A percentile compares a stretch with the other conserved stretches of the same genome.
Conservation (phyloP, 75 land plant genomes). For the Cunninghamia lanceolata region DNA sequence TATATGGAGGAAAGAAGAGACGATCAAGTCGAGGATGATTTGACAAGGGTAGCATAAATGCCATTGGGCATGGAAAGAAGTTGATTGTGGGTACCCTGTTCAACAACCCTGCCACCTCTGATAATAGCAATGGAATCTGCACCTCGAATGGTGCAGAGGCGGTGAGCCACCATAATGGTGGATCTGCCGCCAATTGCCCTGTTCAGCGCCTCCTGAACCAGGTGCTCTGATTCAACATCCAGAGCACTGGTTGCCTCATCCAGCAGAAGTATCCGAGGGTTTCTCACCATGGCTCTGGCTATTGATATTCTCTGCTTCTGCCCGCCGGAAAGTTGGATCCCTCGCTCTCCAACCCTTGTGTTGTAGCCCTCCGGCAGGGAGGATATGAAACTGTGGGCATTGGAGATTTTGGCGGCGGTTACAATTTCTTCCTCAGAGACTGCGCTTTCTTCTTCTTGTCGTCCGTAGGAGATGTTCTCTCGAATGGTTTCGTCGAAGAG, state of each 20-base stretch:
- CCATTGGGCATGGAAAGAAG: slow-evolving; percentile 44
- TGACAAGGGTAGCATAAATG: not conserved
- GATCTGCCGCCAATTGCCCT: slow-evolving; percentile 30
- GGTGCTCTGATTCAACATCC: slow-evolving; percentile 44
- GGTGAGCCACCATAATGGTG: slow-evolving; percentile 48
- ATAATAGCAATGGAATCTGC: slow-evolving; percentile 43
- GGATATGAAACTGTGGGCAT: slow-evolving; percentile 4
- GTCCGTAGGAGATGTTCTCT: slow-evolving; percentile 16
- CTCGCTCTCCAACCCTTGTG: slow-evolving; percentile 41
- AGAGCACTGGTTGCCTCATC: slow-evolving; percentile 56
- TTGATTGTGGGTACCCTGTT: not conserved
- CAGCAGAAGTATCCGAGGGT: slow-evolving; percentile 35
- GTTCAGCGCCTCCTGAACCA: slow-evolving; percentile 48
- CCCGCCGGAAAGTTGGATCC: slow-evolving; percentile 15
- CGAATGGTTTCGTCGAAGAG: slow-evolving; percentile 16
- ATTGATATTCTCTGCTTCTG: slow-evolving; percentile 37
- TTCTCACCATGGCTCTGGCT: slow-evolving; percentile 46
- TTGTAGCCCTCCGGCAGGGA: slow-evolving; percentile 20
- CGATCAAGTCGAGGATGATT: slow-evolving; percentile 30
- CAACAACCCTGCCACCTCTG: slow-evolving; percentile 26
- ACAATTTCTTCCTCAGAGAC: not conserved
- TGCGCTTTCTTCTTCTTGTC: not conserved
- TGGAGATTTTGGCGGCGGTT: slow-evolving; percentile 3
- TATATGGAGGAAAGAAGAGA: no score
- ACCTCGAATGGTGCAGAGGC: slow-evolving; percentile 32